Percentiles rank a stretch among this genome's conserved stretches.
These are phyloP conservation scores for Microdochium paspali DNA, from an alignment of 2,329 filamentous ascomycete species.

Conservation along the genomic window DNA sequence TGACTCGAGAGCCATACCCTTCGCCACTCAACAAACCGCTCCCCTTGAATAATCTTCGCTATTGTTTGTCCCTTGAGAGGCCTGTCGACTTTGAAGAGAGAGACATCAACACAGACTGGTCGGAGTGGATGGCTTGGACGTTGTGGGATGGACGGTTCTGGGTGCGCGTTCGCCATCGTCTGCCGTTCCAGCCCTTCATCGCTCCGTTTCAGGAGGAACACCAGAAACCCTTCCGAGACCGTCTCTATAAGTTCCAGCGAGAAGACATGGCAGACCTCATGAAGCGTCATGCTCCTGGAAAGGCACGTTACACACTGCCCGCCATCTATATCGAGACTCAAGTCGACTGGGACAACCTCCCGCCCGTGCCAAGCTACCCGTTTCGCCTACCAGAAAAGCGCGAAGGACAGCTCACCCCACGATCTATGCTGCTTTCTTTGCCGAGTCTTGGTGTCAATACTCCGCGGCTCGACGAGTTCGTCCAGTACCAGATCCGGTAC, in stretches of 20 bases:
- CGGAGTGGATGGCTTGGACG: conserved; percentile 21
- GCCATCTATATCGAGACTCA: conserved; percentile 39
- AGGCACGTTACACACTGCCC: conserved; percentile 45
- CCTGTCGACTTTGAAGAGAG: conserved; percentile 4
- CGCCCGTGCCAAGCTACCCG: background rate
- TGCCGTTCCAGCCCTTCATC: conserved; percentile 30
- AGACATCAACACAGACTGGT: conserved; percentile 8
- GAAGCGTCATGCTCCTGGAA: conserved; percentile 40
- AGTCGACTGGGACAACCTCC: conserved; percentile 11
- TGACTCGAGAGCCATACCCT: conserved; percentile 36
- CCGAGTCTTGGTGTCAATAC: conserved; percentile 40
- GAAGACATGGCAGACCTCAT: conserved; percentile 32
- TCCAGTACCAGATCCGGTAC: conserved; percentile 40
- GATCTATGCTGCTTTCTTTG: conserved; percentile 35
- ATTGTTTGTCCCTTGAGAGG: conserved; percentile 5
- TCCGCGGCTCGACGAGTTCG: conserved; percentile 36
- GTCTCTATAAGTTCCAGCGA: conserved; percentile 19
- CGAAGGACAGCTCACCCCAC: conserved; percentile 11
- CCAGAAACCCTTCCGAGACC: conserved; percentile 37
- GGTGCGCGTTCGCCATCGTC: conserved; percentile 37
- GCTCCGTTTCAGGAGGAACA: conserved; percentile 34
- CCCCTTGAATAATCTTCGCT: conserved; percentile 13
- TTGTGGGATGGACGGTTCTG: conserved; percentile 56
- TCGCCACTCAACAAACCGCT: conserved; percentile 21
- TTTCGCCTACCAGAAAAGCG: conserved; percentile 9